Conservation (phyloP, 495 filamentous ascomycete species). For the Aspergillus heteromorphus region DNA sequence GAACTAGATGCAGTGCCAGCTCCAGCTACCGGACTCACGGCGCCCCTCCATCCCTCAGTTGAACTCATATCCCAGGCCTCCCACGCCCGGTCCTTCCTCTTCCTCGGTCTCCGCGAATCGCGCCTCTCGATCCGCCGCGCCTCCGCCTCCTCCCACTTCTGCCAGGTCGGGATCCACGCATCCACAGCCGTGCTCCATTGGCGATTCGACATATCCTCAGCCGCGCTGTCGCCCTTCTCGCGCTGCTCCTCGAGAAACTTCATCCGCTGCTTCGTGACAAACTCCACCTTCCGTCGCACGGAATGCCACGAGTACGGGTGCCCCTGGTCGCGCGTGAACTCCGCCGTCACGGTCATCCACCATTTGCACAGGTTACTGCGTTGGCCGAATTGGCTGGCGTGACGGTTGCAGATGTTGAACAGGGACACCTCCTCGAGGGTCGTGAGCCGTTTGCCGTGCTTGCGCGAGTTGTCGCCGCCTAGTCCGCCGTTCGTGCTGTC, state of each 20-base stretch:
- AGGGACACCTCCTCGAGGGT: conserved; percentile 40
- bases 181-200: conserved; percentile 38
- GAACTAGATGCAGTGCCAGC: not conserved
- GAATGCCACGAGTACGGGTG: conserved; percentile 45
- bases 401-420: conserved; percentile 40
- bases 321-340: conserved; percentile 36
- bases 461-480: conserved; percentile 21
- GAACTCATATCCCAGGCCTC: not conserved
- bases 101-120: conserved; percentile 36
- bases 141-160: conserved; percentile 36
- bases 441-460: conserved; percentile 40
- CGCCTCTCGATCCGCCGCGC: conserved; percentile 37
- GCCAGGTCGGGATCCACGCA: conserved; percentile 42
- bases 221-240: conserved; percentile 20
- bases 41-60: conserved; percentile 4
- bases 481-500: conserved; percentile 9
- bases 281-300: conserved; percentile 42
- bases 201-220: conserved; percentile 33
- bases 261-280: conserved; percentile 41
- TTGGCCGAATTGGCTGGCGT: conserved; percentile 35
- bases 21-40: conserved; percentile 4
- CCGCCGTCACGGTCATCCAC: conserved; percentile 39
- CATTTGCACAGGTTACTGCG: conserved; percentile 45
- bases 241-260: conserved; percentile 37
- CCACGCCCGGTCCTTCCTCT: conserved; percentile 24